Evolutionary conservation across 2,329 filamentous ascomycete genomes (phyloP).

Genomic region (Pleomassaria siparia): DNA sequence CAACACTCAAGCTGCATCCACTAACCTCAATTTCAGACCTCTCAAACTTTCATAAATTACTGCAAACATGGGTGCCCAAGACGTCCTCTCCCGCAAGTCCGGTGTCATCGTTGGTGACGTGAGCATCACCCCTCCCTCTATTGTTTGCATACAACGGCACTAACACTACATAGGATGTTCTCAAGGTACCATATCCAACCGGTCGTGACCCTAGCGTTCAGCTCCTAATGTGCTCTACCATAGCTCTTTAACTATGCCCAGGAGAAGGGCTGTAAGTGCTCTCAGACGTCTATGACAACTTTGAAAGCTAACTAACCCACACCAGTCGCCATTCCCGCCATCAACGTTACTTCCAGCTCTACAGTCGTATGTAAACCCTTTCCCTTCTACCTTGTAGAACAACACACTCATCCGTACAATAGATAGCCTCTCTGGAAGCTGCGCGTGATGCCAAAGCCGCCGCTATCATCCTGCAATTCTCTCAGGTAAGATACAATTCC

Average conservation of each 20-base stretch:
- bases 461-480: constrained; percentile 80
- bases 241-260: constrained; percentile 86
- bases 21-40: constrained; percentile 6
- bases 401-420: not conserved
- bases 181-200: not conserved
- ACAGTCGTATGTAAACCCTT: constrained; percentile 62
- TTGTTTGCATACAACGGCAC: not conserved
- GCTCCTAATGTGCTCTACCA: constrained; percentile 7
- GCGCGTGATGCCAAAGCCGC: constrained; percentile 78
- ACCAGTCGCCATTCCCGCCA: constrained; percentile 37
- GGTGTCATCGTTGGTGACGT: constrained; percentile 67
- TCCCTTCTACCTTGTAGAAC: not conserved
- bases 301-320: constrained; percentile 3
- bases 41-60: constrained; percentile 5
- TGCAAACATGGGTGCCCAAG: constrained; percentile 48
- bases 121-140: constrained; percentile 50
- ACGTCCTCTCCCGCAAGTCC: constrained; percentile 60
- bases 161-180: not conserved
- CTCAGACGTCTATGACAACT: not conserved
- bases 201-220: not conserved
- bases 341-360: constrained; percentile 85
- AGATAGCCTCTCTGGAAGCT: constrained; percentile 62
- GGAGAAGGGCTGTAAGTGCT: constrained; percentile 60
- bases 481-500: not conserved
- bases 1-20: no score